phyloP scores from a whole-genome alignment of 169 alveolate species.

The Theileria orientalis region DNA sequence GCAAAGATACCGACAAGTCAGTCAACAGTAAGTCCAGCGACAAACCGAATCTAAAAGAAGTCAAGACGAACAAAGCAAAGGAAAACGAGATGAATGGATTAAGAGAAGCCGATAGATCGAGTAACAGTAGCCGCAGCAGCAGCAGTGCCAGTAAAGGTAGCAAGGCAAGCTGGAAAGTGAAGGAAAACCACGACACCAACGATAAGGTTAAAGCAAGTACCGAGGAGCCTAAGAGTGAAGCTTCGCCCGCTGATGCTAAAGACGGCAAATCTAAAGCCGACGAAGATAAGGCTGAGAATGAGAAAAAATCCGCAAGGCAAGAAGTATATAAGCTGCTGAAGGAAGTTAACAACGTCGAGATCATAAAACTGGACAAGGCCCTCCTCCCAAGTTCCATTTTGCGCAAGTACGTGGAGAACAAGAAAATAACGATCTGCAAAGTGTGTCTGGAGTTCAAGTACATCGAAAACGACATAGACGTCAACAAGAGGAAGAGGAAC shows the following conservation, averaged over 20 bases:
- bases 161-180: background rate
- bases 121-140: background rate
- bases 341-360: constrained; percentile 6
- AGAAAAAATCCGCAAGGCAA: background rate
- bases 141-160: background rate
- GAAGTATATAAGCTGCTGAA: background rate
- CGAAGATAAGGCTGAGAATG: background rate
- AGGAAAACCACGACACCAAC: background rate
- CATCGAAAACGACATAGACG: constrained; percentile 20
- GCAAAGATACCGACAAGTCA: background rate
- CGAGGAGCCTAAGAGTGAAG: background rate
- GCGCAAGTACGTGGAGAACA: background rate
- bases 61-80: background rate
- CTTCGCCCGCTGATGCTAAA: background rate
- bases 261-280: background rate
- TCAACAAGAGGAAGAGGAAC: constrained; percentile 23
- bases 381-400: constrained; percentile 1
- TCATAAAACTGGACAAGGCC: constrained; percentile 2
- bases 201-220: background rate
- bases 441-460: constrained; percentile 63
- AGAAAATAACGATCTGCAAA: constrained; percentile 26
- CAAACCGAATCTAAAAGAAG: background rate
- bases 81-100: background rate
- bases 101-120: background rate
- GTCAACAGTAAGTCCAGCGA: background rate